Percentiles rank a stretch among this genome's conserved stretches.
Conservation (phyloP, 768 basidiomycete genomes). For the Podaxis sp. region DNA sequence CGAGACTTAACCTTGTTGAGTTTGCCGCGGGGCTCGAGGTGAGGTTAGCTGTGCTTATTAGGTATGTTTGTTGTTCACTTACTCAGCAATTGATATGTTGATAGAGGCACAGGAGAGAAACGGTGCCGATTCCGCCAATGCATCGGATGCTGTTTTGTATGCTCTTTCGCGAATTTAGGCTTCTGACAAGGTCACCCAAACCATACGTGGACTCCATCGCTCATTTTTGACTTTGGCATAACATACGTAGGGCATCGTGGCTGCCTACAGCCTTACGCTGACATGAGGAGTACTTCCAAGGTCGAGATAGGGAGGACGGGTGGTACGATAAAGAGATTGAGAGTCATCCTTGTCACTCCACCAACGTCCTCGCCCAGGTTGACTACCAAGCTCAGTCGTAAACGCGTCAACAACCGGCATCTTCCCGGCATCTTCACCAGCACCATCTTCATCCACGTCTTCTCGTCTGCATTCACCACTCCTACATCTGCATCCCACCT, state of each 20-base stretch:
- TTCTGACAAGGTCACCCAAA: slow-evolving; percentile 63
- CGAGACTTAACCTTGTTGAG: slow-evolving; percentile 30
- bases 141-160: slow-evolving; percentile 60
- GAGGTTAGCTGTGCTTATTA: slow-evolving; percentile 55
- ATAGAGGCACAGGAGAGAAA: slow-evolving; percentile 54
- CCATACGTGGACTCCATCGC: slow-evolving; percentile 40
- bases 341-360: slow-evolving; percentile 15
- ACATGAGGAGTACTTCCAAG: slow-evolving; percentile 35
- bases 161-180: slow-evolving; percentile 63
- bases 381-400: no score
- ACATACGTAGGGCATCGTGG: slow-evolving; percentile 42
- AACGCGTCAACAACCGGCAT: no score
- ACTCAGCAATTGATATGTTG: slow-evolving; percentile 3
- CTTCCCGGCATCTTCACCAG: no score
- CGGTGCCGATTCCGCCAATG: slow-evolving; percentile 46
- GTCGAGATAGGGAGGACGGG: slow-evolving; percentile 2
- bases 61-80: slow-evolving; percentile 32
- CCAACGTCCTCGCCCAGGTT: no score
- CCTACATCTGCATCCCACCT: no score
- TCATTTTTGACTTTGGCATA: no score
- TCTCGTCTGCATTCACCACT: no score
- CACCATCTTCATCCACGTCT: no score
- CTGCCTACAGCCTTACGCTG: slow-evolving; percentile 42
- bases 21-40: slow-evolving; percentile 60
- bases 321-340: slow-evolving; percentile 37